Conservation (phyloP, 305 asterid genomes). For the Fraxinus angustifolia region DNA sequence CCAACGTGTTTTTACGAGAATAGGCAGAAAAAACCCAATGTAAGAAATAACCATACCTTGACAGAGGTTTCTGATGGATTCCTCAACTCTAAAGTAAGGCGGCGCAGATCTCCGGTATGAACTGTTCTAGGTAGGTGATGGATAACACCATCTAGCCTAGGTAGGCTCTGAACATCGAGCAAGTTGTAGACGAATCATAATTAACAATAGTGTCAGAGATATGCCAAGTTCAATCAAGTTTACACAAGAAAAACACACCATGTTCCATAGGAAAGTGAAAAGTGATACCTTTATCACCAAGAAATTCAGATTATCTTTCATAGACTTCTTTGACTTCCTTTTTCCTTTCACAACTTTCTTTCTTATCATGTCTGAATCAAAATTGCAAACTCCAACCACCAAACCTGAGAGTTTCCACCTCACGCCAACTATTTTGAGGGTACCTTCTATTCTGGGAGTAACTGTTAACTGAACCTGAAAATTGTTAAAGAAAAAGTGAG, state of each 20-base stretch:
- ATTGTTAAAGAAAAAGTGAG: slow-evolving; percentile 13
- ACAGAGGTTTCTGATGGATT: slow-evolving; percentile 76
- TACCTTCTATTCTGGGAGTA: slow-evolving; percentile 80
- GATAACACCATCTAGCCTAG: slow-evolving; percentile 82
- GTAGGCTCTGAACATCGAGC: slow-evolving; percentile 63
- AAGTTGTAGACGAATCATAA: slow-evolving; percentile 24
- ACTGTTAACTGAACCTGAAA: slow-evolving; percentile 82
- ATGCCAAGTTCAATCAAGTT: slow-evolving; percentile 13
- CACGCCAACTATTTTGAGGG: slow-evolving; percentile 77
- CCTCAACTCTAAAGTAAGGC: slow-evolving; percentile 73
- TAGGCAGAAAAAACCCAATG: neutral
- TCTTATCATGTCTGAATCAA: slow-evolving; percentile 54
- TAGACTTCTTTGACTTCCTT: slow-evolving; percentile 49
- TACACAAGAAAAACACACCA: slow-evolving; percentile 19
- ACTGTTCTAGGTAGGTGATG: slow-evolving; percentile 62
- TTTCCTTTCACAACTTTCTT: slow-evolving; percentile 57
- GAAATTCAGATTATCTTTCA: slow-evolving; percentile 63
- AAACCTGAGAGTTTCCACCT: slow-evolving; percentile 96
- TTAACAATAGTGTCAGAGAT: slow-evolving; percentile 6
- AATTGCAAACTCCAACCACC: slow-evolving; percentile 69
- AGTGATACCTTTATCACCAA: slow-evolving; percentile 73
- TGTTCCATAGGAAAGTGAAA: slow-evolving; percentile 8
- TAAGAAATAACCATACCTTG: slow-evolving; percentile 48
- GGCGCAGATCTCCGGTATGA: slow-evolving; percentile 76
- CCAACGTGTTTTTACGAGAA: slow-evolving; percentile 13